Conservation (phyloP, 1,284 basidiomycete species). For the Phenoliferia sp. region DNA sequence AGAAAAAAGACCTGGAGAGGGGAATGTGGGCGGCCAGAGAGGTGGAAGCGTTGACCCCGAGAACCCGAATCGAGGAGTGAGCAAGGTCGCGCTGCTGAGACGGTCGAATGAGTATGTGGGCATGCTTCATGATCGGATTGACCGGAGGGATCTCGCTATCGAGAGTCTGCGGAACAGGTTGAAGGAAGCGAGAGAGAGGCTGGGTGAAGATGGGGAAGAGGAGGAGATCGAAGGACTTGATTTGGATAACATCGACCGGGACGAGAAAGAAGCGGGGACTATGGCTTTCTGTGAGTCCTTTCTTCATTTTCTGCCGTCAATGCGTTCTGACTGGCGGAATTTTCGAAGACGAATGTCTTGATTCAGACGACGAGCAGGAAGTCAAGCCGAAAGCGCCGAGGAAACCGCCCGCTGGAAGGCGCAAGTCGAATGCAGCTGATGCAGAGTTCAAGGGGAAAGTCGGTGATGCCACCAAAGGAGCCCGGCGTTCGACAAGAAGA, state of each 20-base stretch:
- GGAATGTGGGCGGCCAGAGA: constrained; percentile 38
- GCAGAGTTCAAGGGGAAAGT: not conserved
- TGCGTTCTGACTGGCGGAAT: not conserved
- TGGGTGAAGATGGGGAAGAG: constrained; percentile 21
- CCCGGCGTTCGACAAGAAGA: not conserved
- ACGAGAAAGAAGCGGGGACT: constrained; percentile 25
- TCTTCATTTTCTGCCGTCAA: not conserved
- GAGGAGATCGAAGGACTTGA: constrained; percentile 22
- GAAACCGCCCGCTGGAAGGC: not conserved
- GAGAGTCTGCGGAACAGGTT: constrained; percentile 53
- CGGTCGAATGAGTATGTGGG: constrained; percentile 85
- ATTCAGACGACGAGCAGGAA: constrained; percentile 19
- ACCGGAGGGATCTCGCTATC: constrained; percentile 78
- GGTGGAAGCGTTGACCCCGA: constrained; percentile 41
- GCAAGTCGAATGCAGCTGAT: constrained; percentile 1
- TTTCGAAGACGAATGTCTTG: constrained; percentile 27
- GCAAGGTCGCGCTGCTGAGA: constrained; percentile 85
- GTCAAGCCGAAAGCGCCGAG: not conserved
- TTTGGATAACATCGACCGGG: constrained; percentile 27
- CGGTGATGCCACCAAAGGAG: not conserved
- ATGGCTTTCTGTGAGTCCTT: constrained; percentile 27
- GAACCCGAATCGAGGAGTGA: constrained; percentile 90
- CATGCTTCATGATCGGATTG: constrained; percentile 68
- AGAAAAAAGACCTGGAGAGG: constrained; percentile 35
- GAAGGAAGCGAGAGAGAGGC: constrained; percentile 2